These are phyloP conservation scores for Hysterangium stoloniferum DNA, from an alignment of 768 basidiomycete genomes.

Conservation along the genomic window DNA sequence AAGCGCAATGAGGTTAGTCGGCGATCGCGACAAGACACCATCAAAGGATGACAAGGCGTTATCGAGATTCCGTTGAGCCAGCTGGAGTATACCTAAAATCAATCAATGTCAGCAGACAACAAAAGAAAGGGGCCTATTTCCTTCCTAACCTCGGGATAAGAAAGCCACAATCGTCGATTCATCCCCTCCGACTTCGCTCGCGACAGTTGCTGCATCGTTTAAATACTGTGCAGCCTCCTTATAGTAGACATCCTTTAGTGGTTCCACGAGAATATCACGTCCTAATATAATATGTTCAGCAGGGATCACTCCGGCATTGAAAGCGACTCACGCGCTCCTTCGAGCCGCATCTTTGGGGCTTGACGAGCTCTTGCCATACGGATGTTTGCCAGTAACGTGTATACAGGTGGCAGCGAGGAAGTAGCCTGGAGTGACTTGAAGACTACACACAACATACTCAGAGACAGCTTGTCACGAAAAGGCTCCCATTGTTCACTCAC, in stretches of 20 bases:
- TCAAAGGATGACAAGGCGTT: constrained; percentile 81
- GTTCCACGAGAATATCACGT: constrained; percentile 48
- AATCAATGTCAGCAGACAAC: not conserved
- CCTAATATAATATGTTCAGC: constrained; percentile 30
- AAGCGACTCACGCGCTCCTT: constrained; percentile 63
- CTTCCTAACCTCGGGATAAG: constrained; percentile 53
- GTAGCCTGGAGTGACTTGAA: constrained; percentile 13
- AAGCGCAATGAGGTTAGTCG: constrained; percentile 81
- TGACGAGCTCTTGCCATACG: constrained; percentile 70
- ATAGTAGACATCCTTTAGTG: constrained; percentile 61
- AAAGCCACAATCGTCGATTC: constrained; percentile 43
- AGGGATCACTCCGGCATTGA: not conserved
- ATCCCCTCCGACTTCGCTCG: constrained; percentile 51
- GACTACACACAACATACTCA: not conserved
- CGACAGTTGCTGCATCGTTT: constrained; percentile 48
- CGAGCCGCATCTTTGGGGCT: constrained; percentile 74
- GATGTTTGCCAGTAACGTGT: constrained; percentile 79
- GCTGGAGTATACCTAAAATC: constrained; percentile 72
- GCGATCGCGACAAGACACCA: constrained; percentile 63
- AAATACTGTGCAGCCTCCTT: constrained; percentile 61
- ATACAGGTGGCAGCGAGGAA: constrained; percentile 52
- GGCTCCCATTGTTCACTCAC: constrained; percentile 22
- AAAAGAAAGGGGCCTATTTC: constrained; percentile 11
- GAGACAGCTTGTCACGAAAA: not conserved
- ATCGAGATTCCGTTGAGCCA: constrained; percentile 74